A percentile compares a stretch with the other conserved stretches of the same genome.
These are phyloP conservation scores for Dacryopinax primogenitus DNA, from an alignment of 768 basidiomycete genomes.

Conservation along the genomic window DNA sequence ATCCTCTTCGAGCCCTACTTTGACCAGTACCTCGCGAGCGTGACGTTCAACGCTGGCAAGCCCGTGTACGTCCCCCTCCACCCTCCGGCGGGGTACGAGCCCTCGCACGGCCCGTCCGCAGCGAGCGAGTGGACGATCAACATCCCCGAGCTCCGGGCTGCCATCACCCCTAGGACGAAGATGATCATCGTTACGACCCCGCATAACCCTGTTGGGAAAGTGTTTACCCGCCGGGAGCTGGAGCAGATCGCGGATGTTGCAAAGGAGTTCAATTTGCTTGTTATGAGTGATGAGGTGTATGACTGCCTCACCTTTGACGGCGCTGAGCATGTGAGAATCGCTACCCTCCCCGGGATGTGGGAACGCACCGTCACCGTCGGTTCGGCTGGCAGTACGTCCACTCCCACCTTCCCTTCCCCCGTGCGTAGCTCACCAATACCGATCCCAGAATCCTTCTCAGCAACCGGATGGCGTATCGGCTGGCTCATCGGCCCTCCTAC, in stretches of 20 bases:
- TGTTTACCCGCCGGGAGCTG: constrained; percentile 74
- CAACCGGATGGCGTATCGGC: constrained; percentile 94
- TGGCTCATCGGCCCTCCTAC: constrained; percentile 83
- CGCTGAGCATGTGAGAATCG: constrained; percentile 82
- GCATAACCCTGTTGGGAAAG: constrained; percentile 97
- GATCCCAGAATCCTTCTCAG: constrained; percentile 78
- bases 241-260: constrained; percentile 75
- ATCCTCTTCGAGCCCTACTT: constrained; percentile 99
- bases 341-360: constrained; percentile 96
- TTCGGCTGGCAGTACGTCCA: constrained; percentile 75
- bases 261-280: constrained; percentile 80
- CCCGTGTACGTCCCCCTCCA: constrained; percentile 93
- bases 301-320: constrained; percentile 83
- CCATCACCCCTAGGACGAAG: constrained; percentile 81
- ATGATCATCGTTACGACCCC: constrained; percentile 94
- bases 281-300: constrained; percentile 97
- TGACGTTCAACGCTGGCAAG: constrained; percentile 85
- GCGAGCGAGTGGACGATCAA: constrained; percentile 79
- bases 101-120: constrained; percentile 30
- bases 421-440: background rate
- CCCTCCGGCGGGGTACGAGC: constrained; percentile 46
- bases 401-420: background rate
- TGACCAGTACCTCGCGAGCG: constrained; percentile 86
- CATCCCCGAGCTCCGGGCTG: constrained; percentile 73
- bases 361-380: constrained; percentile 91